Evolutionary conservation across 31 red algal genomes (phyloP).

Genomic region (Odonthalia washingtoniensis): DNA sequence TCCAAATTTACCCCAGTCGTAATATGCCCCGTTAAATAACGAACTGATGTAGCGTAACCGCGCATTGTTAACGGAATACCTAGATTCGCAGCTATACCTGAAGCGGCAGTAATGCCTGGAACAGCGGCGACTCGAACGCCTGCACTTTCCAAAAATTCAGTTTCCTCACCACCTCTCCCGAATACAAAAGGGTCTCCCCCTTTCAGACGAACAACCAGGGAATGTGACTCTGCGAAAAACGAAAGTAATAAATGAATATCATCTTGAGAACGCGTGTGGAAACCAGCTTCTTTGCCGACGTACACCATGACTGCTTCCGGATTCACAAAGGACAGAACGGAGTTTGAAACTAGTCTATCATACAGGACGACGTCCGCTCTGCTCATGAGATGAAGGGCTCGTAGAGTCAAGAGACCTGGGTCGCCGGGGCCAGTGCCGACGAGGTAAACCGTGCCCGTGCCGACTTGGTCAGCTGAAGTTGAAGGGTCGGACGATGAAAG

Average conservation of each 20-base stretch:
- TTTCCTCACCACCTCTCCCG: slow-evolving; percentile 89
- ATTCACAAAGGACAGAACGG: slow-evolving; percentile 41
- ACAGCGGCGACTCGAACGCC: slow-evolving; percentile 38
- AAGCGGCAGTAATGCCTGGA: slow-evolving; percentile 84
- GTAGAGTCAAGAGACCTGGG: slow-evolving; percentile 69
- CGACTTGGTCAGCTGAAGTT: no score
- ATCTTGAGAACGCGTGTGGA: slow-evolving; percentile 71
- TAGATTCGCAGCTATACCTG: slow-evolving; percentile 63
- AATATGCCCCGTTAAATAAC: slow-evolving; percentile 79
- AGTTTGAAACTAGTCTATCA: slow-evolving; percentile 74
- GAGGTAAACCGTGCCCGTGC: slow-evolving; percentile 68
- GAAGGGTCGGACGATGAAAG: no score
- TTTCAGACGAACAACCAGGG: slow-evolving; percentile 79
- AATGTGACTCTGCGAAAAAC: slow-evolving; percentile 16
- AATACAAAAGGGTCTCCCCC: slow-evolving; percentile 94
- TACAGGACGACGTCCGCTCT: slow-evolving; percentile 92
- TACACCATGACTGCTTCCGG: slow-evolving; percentile 49
- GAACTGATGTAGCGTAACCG: slow-evolving; percentile 59
- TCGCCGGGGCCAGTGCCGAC: slow-evolving; percentile 97
- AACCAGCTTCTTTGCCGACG: slow-evolving; percentile 79
- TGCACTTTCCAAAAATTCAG: slow-evolving; percentile 41
- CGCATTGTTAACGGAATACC: slow-evolving; percentile 81
- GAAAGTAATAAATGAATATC: slow-evolving; percentile 72
- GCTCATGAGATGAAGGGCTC: slow-evolving; percentile 62
- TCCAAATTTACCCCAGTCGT: slow-evolving; percentile 33